Evolutionary conservation across 441 rosid species (phyloP), one percentile per base, ranked within the genome.

Genomic region (Erodium chrysanthum): DNA sequence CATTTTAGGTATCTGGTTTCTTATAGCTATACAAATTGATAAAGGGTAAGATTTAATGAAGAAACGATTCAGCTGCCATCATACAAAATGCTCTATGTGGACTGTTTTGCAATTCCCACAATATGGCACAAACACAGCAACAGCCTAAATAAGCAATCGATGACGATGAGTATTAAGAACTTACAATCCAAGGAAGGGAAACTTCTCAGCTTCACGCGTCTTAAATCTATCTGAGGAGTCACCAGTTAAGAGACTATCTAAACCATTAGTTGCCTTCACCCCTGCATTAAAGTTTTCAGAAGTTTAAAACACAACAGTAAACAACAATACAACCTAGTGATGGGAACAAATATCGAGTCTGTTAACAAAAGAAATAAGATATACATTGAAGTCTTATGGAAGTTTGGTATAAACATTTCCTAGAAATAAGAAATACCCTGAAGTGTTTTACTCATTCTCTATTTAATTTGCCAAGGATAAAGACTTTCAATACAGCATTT

Each of bases 101-200:
- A 9, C 10, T 31, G 14, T 7, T 35, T 65, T 10, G 21, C 10
- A 65, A 54, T 6, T 56, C 66, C 8, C 6, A 29, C 21, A 11
- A 21, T 35, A 44, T 50, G 42, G 14, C 56, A 31, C 33, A 71
- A 5, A 52, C 29, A 29, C 29, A 27, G 8, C 46, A 21, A 70
- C 66, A 18, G 12, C 68, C 61, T 40, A 33, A 1, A 65, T 5
- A 52, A 21, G 27, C 35, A 14, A n/a, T 17, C 29, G 3, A 25
- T 25, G 29, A 25, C 29, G 69, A 71, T 56, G 42, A 21, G 58
- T 67, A 69, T 27, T 70, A 76, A 80, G 70, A 73, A 77, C 91
- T 88, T 83, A 95, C 99, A 1, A 70, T 82, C 92, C 88, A 74
- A 92, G 88, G 79, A 95, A 90, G 73, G 27, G 68, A 1, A 95